Percentiles rank a stretch among this genome's conserved stretches.
phyloP scores from a whole-genome alignment of 164 flowering plant species.

The Annona squamosa region DNA sequence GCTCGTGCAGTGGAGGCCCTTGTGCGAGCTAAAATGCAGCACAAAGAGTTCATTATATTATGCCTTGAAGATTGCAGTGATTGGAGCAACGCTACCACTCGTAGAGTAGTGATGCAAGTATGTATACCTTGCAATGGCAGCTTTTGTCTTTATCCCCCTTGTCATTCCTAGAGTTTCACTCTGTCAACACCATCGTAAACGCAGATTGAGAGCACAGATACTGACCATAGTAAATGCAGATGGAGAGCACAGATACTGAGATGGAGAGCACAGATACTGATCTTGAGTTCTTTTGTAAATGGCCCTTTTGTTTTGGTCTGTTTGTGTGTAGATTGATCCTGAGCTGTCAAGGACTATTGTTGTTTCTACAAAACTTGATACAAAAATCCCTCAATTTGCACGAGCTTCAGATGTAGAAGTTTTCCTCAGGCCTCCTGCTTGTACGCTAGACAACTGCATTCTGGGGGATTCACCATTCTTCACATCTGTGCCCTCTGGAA shows the following conservation, averaged over 20 bases:
- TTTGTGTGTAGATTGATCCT: slow-evolving; percentile 65
- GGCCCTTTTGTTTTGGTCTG: not conserved
- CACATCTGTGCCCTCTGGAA: slow-evolving; percentile 98
- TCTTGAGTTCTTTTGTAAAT: not conserved
- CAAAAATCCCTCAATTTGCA: slow-evolving; percentile 92
- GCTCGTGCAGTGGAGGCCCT: slow-evolving; percentile 92
- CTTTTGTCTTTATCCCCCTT: slow-evolving; percentile 2
- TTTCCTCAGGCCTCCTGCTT: slow-evolving; percentile 82
- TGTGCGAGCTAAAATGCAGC: slow-evolving; percentile 94
- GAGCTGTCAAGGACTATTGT: slow-evolving; percentile 90
- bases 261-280: not conserved
- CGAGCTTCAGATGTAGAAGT: slow-evolving; percentile 96
- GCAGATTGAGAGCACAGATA: not conserved
- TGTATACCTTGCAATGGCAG: slow-evolving; percentile 6
- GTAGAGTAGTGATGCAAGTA: slow-evolving; percentile 96
- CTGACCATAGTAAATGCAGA: not conserved
- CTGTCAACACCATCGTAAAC: not conserved
- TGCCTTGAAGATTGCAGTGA: slow-evolving; percentile 99
- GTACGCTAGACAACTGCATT: slow-evolving; percentile 80
- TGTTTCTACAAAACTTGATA: slow-evolving; percentile 95
- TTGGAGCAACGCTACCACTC: slow-evolving; percentile 97
- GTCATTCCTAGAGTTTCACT: not conserved
- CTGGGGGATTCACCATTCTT: slow-evolving; percentile 94
- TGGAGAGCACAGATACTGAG: not conserved
- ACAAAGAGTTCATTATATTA: slow-evolving; percentile 82